Base-by-base conservation (phyloP, 495 filamentous ascomycete species). In the Aspergillus steynii region DNA sequence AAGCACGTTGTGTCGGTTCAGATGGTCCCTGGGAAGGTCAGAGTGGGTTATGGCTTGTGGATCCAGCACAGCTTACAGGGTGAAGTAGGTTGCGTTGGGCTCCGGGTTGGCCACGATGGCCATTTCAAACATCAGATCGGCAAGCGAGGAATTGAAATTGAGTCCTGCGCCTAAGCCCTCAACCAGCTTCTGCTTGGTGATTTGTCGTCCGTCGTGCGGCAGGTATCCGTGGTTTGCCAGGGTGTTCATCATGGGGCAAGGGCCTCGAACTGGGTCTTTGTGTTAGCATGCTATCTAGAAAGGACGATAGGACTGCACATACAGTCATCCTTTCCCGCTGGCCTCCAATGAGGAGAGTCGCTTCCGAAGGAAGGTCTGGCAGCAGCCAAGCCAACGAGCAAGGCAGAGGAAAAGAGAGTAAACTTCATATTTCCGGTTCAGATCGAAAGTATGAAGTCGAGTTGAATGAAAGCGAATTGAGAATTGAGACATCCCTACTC, bases 211-310 rank as follows among this genome's bases (percentile, higher is more conserved):
- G 64, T 81, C 76, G 56, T 77, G 83, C 2, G 82, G 78, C 15
- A 87, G 74, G 60, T 83, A 86, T 54, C 73, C 75, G 66, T 86
- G 83, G 71, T 86, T 86, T 1, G 84, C 83, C 45, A 85, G 72
- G 14, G 80, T 73, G 64, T 86, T 86, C 26, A 86, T 68, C 58
- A 80, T 82, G 0, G 85, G 84, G 57, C 84, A 77, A 27, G 74
- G 72, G 7, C 61, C 56, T 32, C 67, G 67, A 29, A 56, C 66
- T 68, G 15, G 45, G 15, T 25, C n/a, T 53, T 15, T 31, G 26
- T 25, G 12, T 55, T 28, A 55, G 53, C 32, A 32, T 42, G 12
- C 3, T 14, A n/a, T 15, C 0, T 2, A 53, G 3, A 34, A 32
- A 28, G 32, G 28, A 10, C 4, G 10, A 50, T 27, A n/a, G 42